phyloP scores from a whole-genome alignment of 2,329 filamentous ascomycete genomes.

The Cladophialophora psammophila region DNA sequence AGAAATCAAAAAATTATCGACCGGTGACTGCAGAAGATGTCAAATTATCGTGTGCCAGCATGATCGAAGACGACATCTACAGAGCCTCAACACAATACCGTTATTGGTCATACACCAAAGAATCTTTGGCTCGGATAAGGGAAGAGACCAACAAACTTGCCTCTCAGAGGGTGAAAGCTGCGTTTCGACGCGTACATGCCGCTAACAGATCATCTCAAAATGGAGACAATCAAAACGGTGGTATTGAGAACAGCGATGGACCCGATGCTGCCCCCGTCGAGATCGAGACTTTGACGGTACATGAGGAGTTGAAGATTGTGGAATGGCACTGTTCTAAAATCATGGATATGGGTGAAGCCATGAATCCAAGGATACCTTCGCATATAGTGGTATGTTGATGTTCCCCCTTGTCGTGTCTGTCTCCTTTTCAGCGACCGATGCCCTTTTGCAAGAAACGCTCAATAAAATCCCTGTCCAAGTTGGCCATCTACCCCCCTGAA shows the following conservation, averaged over 20 bases:
- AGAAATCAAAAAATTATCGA: not conserved
- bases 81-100: conserved; percentile 87
- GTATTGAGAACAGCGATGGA: not conserved
- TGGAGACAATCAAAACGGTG: conserved; percentile 43
- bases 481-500: not conserved
- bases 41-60: conserved; percentile 46
- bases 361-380: conserved; percentile 61
- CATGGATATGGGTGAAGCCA: conserved; percentile 65
- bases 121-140: conserved; percentile 74
- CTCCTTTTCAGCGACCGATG: not conserved
- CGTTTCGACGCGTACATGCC: conserved; percentile 59
- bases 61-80: conserved; percentile 93
- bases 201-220: conserved; percentile 45
- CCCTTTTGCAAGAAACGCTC: not conserved
- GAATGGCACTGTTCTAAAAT: conserved; percentile 76
- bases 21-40: not conserved
- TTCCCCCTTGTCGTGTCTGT: not conserved
- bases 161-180: conserved; percentile 68
- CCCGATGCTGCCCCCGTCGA: conserved; percentile 39
- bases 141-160: conserved; percentile 81
- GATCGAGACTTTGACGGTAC: conserved; percentile 74
- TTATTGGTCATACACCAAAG: conserved; percentile 87
- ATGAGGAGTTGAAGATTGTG: conserved; percentile 83
- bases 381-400: conserved; percentile 54
- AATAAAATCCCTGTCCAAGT: not conserved